These are phyloP conservation scores for Cyathus striatus DNA, from an alignment of 768 basidiomycete genomes.

Conservation along the genomic window DNA sequence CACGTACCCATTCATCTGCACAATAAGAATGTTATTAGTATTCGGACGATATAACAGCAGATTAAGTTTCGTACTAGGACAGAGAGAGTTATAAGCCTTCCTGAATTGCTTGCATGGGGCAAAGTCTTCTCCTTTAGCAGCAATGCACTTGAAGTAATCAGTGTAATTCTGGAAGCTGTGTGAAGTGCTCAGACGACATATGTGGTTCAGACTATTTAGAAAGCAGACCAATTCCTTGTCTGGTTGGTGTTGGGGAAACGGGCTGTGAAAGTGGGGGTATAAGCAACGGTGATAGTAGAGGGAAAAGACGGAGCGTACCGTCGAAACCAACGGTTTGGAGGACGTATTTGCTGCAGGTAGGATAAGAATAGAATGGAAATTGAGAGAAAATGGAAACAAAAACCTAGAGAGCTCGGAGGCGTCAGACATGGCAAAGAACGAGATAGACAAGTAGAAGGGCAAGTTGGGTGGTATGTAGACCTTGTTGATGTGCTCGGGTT, in stretches of 20 bases:
- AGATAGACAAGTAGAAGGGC: too few species aligned
- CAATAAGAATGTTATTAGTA: constrained; percentile 4
- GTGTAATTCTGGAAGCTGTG: constrained; percentile 95
- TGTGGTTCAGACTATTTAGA: constrained; percentile 2
- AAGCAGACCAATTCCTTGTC: constrained; percentile 85
- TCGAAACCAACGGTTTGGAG: constrained; percentile 97
- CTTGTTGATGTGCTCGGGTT: constrained; percentile 27
- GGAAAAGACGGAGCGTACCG: constrained; percentile 36
- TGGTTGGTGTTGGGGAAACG: constrained; percentile 92
- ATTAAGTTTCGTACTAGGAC: constrained; percentile 77
- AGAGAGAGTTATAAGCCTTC: constrained; percentile 91
- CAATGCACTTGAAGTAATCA: constrained; percentile 97
- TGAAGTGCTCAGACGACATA: constrained; percentile 1
- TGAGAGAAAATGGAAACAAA: constrained; percentile 3
- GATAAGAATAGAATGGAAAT: neutral
- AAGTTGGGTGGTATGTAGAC: too few species aligned
- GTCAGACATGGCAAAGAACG: constrained; percentile 54
- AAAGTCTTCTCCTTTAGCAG: constrained; percentile 97
- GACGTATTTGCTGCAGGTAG: constrained; percentile 63
- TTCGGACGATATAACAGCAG: constrained; percentile 1
- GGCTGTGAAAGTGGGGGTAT: constrained; percentile 37
- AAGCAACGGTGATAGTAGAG: constrained; percentile 2
- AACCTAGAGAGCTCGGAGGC: constrained; percentile 52
- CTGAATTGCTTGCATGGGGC: constrained; percentile 99
- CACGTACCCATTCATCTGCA: constrained; percentile 86